Percentiles rank a stretch among this genome's conserved stretches.
These are phyloP conservation scores for Phytophthora nicotianae DNA, from an alignment of 352 stramenopile genomes.

Conservation along the genomic window DNA sequence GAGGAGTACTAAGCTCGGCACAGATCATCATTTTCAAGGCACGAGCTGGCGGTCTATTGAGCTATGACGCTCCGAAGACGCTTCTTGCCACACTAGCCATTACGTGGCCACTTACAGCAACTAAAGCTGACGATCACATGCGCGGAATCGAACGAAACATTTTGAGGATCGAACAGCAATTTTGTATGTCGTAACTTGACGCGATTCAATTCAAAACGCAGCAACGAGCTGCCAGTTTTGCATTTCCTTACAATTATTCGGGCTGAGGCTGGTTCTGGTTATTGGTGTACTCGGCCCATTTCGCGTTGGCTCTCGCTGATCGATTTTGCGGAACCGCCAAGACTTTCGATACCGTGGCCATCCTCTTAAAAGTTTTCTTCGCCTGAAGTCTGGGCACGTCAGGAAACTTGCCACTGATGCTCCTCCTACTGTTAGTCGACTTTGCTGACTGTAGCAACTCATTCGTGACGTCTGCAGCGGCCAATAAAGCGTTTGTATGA, in stretches of 20 bases:
- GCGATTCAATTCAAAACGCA: slow-evolving; percentile 17
- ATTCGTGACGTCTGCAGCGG: slow-evolving; percentile 10
- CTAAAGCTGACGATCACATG: slow-evolving; percentile 8
- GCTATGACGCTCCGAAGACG: slow-evolving; percentile 15
- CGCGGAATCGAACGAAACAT: slow-evolving; percentile 19
- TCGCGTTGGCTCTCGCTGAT: background rate
- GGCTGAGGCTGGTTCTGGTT: background rate
- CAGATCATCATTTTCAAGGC: slow-evolving; percentile 1
- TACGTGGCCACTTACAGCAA: slow-evolving; percentile 8
- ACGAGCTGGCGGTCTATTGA: slow-evolving; percentile 24
- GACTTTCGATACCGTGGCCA: slow-evolving; percentile 28
- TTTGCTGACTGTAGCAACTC: slow-evolving; percentile 7
- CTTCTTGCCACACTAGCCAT: slow-evolving; percentile 18
- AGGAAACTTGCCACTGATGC: background rate
- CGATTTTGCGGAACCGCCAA: slow-evolving; percentile 15
- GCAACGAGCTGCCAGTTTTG: slow-evolving; percentile 8
- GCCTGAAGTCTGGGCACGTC: background rate
- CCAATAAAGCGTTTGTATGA: slow-evolving; percentile 23
- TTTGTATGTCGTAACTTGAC: slow-evolving; percentile 35
- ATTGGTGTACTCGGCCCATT: slow-evolving; percentile 19
- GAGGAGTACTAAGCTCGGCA: slow-evolving; percentile 41
- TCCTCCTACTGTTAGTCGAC: slow-evolving; percentile 3
- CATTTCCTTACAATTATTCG: background rate
- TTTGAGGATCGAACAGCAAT: slow-evolving; percentile 28
- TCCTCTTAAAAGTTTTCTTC: slow-evolving; percentile 11